Conservation (phyloP, 129 eudicot genomes). For the Flaveria linearis region DNA sequence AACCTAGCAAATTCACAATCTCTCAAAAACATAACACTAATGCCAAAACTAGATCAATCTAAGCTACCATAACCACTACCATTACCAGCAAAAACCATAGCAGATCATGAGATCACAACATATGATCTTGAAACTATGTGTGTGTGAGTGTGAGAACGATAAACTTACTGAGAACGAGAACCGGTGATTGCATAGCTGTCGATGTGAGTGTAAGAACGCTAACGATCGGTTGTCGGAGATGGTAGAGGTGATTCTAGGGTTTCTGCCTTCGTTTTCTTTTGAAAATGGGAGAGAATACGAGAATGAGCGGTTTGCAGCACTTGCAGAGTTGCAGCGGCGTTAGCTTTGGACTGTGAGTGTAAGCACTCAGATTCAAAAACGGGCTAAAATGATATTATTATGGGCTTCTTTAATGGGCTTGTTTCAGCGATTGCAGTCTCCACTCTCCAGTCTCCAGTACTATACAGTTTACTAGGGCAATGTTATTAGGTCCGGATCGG, state of each 20-base stretch:
- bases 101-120: conserved; percentile 29
- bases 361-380: not conserved
- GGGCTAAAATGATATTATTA: not conserved
- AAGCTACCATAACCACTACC: not conserved
- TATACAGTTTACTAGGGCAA: too few species aligned
- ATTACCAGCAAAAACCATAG: not conserved
- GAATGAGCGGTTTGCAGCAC: conserved; percentile 21
- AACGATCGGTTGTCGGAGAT: conserved; percentile 25
- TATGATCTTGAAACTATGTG: conserved; percentile 10
- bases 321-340: conserved; percentile 16
- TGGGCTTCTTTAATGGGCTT: not conserved
- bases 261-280: conserved; percentile 23
- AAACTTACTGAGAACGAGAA: conserved; percentile 73
- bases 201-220: conserved; percentile 6
- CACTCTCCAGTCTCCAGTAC: too few species aligned
- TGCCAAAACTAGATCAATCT: conserved; percentile 21
- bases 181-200: conserved; percentile 62
- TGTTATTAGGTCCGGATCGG: too few species aligned
- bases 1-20: conserved; percentile 11
- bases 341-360: not conserved
- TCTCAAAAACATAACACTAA: not conserved
- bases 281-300: conserved; percentile 18
- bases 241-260: conserved; percentile 36
- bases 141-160: not conserved
- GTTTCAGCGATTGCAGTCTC: too few species aligned